phyloP scores from a whole-genome alignment of 2,329 filamentous ascomycete species.

The Aspergillus novoparasiticus region DNA sequence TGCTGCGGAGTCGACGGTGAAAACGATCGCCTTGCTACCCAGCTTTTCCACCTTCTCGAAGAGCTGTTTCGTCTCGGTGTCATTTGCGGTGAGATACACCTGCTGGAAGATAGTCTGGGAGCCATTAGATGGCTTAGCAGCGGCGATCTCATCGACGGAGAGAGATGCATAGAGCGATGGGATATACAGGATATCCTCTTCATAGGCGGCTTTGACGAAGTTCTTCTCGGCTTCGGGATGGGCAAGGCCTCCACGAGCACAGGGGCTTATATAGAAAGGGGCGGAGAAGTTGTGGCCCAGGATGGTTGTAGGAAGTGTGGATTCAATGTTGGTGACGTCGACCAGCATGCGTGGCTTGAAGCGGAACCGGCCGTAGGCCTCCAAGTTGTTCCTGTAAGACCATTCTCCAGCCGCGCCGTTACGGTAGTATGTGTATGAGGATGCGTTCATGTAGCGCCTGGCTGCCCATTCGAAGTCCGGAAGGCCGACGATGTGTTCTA shows the following conservation, averaged over 20 bases:
- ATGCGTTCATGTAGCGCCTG: conserved; percentile 13
- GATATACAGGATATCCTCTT: conserved; percentile 13
- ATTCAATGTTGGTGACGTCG: conserved; percentile 14
- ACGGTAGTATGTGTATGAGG: conserved; percentile 17
- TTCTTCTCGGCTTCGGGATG: conserved; percentile 10
- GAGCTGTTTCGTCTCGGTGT: conserved; percentile 10
- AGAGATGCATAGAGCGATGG: conserved; percentile 10
- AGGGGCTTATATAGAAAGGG: conserved; percentile 15
- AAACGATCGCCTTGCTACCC: conserved; percentile 76
- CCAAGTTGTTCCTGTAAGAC: conserved; percentile 17
- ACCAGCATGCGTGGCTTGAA: conserved; percentile 12
- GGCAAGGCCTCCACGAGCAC: conserved; percentile 8
- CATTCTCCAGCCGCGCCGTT: conserved; percentile 16
- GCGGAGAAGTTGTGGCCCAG: conserved; percentile 16
- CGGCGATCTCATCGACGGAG: conserved; percentile 13
- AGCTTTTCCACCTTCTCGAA: conserved; percentile 62
- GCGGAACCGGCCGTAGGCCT: conserved; percentile 12
- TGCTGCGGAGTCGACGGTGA: conserved; percentile 88
- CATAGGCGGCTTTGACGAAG: conserved; percentile 9
- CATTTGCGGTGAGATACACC: conserved; percentile 12
- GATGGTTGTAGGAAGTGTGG: conserved; percentile 10
- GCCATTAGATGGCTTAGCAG: conserved; percentile 10
- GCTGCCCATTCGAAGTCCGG: conserved; percentile 15
- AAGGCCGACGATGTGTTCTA: conserved; percentile 9
- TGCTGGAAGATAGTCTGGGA: conserved; percentile 15